A percentile compares a stretch with the other conserved stretches of the same genome.
Evolutionary conservation across 2,329 filamentous ascomycete genomes (phyloP).

Genomic region (Blastomyces emzantsi): DNA sequence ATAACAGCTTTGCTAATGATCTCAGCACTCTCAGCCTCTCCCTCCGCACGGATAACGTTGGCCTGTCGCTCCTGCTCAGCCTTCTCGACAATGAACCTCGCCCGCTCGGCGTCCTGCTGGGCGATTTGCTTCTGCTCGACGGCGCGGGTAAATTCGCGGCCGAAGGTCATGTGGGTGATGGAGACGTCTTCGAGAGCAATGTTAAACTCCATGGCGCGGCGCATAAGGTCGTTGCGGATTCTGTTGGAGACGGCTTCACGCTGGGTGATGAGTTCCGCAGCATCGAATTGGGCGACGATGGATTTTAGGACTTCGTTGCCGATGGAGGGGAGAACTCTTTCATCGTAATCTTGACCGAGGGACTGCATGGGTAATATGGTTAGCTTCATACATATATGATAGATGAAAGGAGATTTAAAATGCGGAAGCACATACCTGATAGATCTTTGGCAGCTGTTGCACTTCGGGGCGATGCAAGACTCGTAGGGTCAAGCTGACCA

Average conservation of each 20-base stretch:
- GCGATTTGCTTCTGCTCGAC: conserved; percentile 99
- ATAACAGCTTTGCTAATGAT: conserved; percentile 90
- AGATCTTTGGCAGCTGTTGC: conserved; percentile 87
- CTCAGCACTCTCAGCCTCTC: conserved; percentile 92
- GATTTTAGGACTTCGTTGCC: conserved; percentile 99
- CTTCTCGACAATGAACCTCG: conserved; percentile 95
- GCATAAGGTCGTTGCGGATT: conserved; percentile 85
- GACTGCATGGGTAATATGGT: conserved; percentile 50
- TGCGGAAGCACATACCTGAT: conserved; percentile 60
- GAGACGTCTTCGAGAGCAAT: conserved; percentile 97
- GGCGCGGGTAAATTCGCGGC: conserved; percentile 95
- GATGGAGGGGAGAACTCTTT: conserved; percentile 95
- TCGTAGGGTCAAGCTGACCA: conserved; percentile 96
- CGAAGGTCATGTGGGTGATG: conserved; percentile 99
- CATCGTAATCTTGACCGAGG: conserved; percentile 96
- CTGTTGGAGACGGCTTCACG: conserved; percentile 93
- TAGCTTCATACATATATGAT: not conserved
- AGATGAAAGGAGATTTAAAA: not conserved
- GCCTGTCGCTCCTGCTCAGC: conserved; percentile 98
- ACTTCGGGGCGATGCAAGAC: conserved; percentile 94
- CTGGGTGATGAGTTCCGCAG: conserved; percentile 96
- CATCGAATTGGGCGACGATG: conserved; percentile 98
- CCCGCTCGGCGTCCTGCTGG: conserved; percentile 95
- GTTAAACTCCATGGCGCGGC: conserved; percentile 94
- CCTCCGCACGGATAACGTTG: conserved; percentile 96